phyloP scores from a whole-genome alignment of 352 stramenopile species.

The Phytophthora fragariaefolia region DNA sequence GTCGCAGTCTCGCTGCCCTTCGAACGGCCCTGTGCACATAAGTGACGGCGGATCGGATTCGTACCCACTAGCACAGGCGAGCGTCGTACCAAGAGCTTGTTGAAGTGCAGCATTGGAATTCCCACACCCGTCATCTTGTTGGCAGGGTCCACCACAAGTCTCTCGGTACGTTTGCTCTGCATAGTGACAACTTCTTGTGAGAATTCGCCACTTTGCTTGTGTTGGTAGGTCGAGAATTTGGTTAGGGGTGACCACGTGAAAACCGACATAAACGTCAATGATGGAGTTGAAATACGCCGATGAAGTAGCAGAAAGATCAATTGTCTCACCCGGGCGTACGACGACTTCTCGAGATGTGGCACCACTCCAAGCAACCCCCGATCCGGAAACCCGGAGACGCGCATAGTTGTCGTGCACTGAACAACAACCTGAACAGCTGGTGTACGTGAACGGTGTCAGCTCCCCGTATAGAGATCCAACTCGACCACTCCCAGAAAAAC shows the following conservation, averaged over 20 bases:
- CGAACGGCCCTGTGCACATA: constrained; percentile 61
- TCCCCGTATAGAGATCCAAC: constrained; percentile 62
- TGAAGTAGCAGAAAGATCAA: constrained; percentile 58
- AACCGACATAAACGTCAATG: constrained; percentile 70
- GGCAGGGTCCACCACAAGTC: constrained; percentile 52
- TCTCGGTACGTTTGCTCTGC: constrained; percentile 51
- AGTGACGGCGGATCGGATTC: constrained; percentile 58
- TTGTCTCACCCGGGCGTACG: constrained; percentile 47
- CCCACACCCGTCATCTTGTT: constrained; percentile 44
- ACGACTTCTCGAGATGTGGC: constrained; percentile 49
- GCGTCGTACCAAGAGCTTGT: constrained; percentile 34
- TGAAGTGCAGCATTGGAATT: constrained; percentile 61
- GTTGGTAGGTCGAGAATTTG: constrained; percentile 63
- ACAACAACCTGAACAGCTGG: constrained; percentile 71
- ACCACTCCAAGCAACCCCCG: constrained; percentile 40
- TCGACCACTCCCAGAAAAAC: constrained; percentile 58
- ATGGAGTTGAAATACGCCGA: constrained; percentile 66
- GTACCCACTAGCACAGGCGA: constrained; percentile 44
- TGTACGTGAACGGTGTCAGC: constrained; percentile 54
- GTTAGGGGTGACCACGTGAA: constrained; percentile 77
- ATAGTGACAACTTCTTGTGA: constrained; percentile 67
- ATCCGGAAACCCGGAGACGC: constrained; percentile 49
- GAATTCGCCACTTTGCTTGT: constrained; percentile 62
- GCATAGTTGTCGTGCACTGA: constrained; percentile 61
- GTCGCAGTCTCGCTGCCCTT: constrained; percentile 55